These are phyloP conservation scores for Trichoderma atroviride DNA, from an alignment of 2,329 filamentous ascomycete genomes.

Conservation along the genomic window DNA sequence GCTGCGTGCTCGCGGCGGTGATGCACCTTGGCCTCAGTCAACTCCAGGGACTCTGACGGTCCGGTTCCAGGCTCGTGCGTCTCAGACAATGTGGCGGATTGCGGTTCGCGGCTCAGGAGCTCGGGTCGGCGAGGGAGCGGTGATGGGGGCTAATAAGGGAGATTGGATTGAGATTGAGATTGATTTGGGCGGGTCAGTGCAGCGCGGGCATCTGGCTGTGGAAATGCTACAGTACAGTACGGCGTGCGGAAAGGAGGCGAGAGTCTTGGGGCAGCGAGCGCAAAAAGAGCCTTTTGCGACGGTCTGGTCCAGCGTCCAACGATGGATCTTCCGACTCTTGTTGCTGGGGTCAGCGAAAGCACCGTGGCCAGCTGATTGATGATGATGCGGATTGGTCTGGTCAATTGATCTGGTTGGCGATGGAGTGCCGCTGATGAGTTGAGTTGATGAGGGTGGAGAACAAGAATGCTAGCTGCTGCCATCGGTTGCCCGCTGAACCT, in stretches of 20 bases:
- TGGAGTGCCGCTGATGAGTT: conserved; percentile 21
- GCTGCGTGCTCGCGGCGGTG: conserved; percentile 30
- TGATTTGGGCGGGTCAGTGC: conserved; percentile 27
- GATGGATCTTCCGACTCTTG: background rate
- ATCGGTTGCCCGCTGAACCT: background rate
- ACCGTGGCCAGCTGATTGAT: conserved; percentile 9
- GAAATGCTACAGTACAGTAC: background rate
- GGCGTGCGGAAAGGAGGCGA: conserved; percentile 14
- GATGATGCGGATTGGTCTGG: conserved; percentile 18
- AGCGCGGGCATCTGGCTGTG: conserved; percentile 22
- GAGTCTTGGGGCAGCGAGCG: background rate
- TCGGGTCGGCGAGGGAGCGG: conserved; percentile 28
- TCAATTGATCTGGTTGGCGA: conserved; percentile 15
- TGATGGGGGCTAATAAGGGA: conserved; percentile 26
- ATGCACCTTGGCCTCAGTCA: conserved; percentile 38
- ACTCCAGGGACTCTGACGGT: conserved; percentile 43
- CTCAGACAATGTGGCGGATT: conserved; percentile 46
- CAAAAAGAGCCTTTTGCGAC: background rate
- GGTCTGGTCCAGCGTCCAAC: background rate
- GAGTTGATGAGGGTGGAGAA: conserved; percentile 25
- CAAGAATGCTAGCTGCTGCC: background rate
- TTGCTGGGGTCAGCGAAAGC: background rate
- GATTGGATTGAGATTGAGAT: conserved; percentile 17
- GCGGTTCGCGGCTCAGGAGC: conserved; percentile 28
- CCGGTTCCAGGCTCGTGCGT: conserved; percentile 39